These are phyloP conservation scores for Candida anutae DNA, from an alignment of 1,139 yeast genomes.

Conservation along the genomic window DNA sequence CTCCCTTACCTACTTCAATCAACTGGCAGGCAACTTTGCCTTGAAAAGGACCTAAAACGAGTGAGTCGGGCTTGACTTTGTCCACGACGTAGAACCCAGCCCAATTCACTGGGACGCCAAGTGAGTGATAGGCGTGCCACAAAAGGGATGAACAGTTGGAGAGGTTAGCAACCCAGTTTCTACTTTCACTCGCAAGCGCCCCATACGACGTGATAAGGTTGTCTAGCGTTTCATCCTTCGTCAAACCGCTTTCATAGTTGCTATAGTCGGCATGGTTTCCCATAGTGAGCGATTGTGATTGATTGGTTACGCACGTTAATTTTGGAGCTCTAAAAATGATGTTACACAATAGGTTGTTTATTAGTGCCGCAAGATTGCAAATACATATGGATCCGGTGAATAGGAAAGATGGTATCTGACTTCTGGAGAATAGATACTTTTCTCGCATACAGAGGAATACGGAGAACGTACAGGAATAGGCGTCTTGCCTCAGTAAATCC, in stretches of 20 bases:
- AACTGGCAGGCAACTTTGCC: slow-evolving; percentile 94
- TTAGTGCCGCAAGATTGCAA: no score
- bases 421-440: no score
- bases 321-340: no score
- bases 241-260: slow-evolving; percentile 27
- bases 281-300: no score
- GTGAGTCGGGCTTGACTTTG: slow-evolving; percentile 25
- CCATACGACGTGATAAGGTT: slow-evolving; percentile 52
- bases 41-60: slow-evolving; percentile 87
- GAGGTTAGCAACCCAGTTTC: slow-evolving; percentile 83
- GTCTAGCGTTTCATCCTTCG: slow-evolving; percentile 54
- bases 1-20: slow-evolving; percentile 75
- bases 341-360: no score
- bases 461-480: no score
- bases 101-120: slow-evolving; percentile 69
- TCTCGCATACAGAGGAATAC: no score
- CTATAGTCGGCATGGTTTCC: slow-evolving; percentile 58
- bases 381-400: no score
- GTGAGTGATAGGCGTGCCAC: slow-evolving; percentile 79
- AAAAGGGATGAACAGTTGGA: slow-evolving; percentile 79
- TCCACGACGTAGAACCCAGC: slow-evolving; percentile 75
- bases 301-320: no score
- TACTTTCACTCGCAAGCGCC: slow-evolving; percentile 55
- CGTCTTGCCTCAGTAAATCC: no score
- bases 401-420: no score